Evolutionary conservation across 1,139 yeast genomes (phyloP), one percentile per base, ranked within the genome.

Genomic region (Sugiyamaella castrensis): DNA sequence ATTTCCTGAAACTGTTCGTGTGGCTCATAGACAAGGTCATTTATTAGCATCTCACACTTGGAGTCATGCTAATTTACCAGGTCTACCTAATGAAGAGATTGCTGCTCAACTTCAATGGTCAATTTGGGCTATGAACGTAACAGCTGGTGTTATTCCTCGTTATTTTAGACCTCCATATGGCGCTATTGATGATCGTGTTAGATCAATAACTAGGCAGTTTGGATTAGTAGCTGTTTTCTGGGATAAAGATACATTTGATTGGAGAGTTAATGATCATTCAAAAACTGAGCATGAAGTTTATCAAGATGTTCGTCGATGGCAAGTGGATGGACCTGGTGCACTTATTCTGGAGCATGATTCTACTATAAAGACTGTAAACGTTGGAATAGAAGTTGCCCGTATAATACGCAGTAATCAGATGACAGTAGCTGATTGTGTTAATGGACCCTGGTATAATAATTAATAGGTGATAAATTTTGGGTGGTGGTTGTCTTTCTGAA

Each of bases 151-250:
- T 60, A 66, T 87, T n/a, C 98, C 98, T 11, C 84, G 84, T 61
- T 92, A 92, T 85, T 91, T 87, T 66, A 75, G 98, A 54, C 98
- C 98, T 0, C 98, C 98, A 0, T 91, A 87, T 66, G 98, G 98
- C 0, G 97, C 96, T 0, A 75, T 87, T 40, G 98, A 91, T 68
- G 84, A 88, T 64, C 72, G 98, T 47, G 84, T 91, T 1, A 71
- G 98, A 50, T 72, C 84, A 1, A 87, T 91, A 48, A 76, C 88
- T 12, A 72, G 94, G 47, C 87, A 85, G 66, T 87, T 91, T 67
- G 96, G 96, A 0, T 77, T 91, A 75, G 91, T 84, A 61, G 80
- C 86, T 11, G 97, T 86, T 24, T 70, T 92, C 40, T 91, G 98
- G 98, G 94, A 89, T 64, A 80, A 79, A 59, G 98, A 91, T 66